Conservation (phyloP, 2,329 filamentous ascomycete genomes). For the Elsinoe ampelina region DNA sequence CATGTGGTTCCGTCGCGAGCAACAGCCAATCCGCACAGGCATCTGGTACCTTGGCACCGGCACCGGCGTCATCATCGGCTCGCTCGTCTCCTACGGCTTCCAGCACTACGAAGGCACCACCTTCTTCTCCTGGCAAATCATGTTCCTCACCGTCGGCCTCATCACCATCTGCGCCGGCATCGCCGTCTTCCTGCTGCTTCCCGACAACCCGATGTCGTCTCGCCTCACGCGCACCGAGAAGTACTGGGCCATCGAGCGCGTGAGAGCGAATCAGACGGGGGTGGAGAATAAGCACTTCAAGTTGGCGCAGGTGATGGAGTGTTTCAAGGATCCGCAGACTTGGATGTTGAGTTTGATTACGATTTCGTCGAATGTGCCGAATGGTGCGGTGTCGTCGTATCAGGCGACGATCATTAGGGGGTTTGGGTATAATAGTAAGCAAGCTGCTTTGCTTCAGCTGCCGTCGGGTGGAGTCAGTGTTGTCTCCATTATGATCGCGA, state of each 20-base stretch:
- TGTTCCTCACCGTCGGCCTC: constrained; percentile 40
- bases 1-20: constrained; percentile 31
- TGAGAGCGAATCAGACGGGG: constrained; percentile 41
- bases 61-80: constrained; percentile 47
- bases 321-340: constrained; percentile 36
- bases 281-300: constrained; percentile 46
- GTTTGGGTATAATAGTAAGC: constrained; percentile 24
- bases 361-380: constrained; percentile 29
- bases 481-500: constrained; percentile 26
- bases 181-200: constrained; percentile 22
- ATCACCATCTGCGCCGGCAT: constrained; percentile 34
- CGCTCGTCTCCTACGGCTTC: constrained; percentile 47
- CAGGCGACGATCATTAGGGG: constrained; percentile 26
- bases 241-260: constrained; percentile 29
- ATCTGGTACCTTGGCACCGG: constrained; percentile 60
- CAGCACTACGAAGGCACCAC: constrained; percentile 33
- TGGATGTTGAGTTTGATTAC: constrained; percentile 34
- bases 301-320: constrained; percentile 36
- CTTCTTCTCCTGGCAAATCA: constrained; percentile 44
- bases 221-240: constrained; percentile 25
- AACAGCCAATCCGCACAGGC: constrained; percentile 55
- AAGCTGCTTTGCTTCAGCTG: constrained; percentile 41
- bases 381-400: constrained; percentile 34
- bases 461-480: constrained; percentile 45
- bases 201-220: constrained; percentile 23